These are phyloP conservation scores for Axilococcus clingmanii DNA, from an alignment of 139 green algal genomes.

Conservation along the genomic window DNA sequence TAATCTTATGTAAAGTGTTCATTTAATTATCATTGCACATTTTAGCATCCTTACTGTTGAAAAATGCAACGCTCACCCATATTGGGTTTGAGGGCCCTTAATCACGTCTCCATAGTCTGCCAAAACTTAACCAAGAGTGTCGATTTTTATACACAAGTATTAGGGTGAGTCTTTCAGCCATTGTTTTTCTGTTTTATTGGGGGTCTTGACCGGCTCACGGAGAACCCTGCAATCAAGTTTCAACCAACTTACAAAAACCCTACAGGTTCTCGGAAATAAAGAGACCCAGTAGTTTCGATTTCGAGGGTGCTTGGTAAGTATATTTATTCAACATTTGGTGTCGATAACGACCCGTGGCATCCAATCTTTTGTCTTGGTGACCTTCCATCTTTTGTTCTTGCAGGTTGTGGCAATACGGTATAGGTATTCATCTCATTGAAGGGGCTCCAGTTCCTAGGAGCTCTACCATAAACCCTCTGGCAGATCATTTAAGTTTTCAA, in stretches of 20 bases:
- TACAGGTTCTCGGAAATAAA: constrained; percentile 5
- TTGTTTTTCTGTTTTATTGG: no score
- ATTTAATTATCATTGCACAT: no score
- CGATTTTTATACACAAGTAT: constrained; percentile 6
- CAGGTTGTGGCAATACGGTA: constrained; percentile 33
- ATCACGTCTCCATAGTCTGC: constrained; percentile 2
- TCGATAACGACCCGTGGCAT: constrained; percentile 19
- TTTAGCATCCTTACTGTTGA: no score
- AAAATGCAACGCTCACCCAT: no score
- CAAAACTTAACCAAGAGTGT: not conserved
- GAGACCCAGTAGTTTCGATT: constrained; percentile 1
- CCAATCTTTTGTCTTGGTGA: no score
- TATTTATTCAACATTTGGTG: not conserved
- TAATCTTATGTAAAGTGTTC: no score
- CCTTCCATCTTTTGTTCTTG: no score
- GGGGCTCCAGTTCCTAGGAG: constrained; percentile 12
- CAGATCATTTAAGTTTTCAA: constrained; percentile 65
- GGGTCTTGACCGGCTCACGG: no score
- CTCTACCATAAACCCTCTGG: constrained; percentile 41
- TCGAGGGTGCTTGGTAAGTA: constrained; percentile 7
- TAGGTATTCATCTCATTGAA: constrained; percentile 67
- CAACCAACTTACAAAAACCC: no score
- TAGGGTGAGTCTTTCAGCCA: no score
- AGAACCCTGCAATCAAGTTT: no score
- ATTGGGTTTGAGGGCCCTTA: not conserved